Evolutionary conservation across 2,329 filamentous ascomycete species (phyloP).

Genomic region (Claviceps pazoutovae): DNA sequence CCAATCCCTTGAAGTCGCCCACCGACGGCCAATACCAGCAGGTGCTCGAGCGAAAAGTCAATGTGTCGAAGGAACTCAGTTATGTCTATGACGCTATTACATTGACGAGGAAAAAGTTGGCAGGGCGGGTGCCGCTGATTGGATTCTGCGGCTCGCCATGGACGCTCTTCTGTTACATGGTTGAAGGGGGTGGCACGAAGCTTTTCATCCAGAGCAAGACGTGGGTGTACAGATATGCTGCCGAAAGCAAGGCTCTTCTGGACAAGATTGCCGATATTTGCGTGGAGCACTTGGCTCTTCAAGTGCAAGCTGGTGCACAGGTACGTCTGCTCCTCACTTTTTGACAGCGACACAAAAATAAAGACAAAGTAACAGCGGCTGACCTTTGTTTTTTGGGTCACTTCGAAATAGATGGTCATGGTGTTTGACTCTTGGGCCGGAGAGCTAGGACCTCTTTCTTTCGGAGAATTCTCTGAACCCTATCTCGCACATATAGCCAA

Average conservation of each 20-base stretch:
- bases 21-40: conserved; percentile 70
- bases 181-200: conserved; percentile 92
- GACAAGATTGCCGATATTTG: conserved; percentile 90
- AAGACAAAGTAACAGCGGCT: not conserved
- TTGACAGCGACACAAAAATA: not conserved
- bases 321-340: conserved; percentile 24
- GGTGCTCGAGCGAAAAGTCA: conserved; percentile 63
- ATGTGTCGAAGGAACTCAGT: conserved; percentile 70
- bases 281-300: conserved; percentile 83
- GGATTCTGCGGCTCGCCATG: conserved; percentile 96
- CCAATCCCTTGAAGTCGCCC: conserved; percentile 64
- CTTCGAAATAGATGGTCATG: conserved; percentile 56
- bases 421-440: conserved; percentile 98
- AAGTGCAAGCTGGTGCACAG: conserved; percentile 88
- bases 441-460: conserved; percentile 73
- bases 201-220: conserved; percentile 89
- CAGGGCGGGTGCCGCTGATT: conserved; percentile 79
- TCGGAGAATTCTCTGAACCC: conserved; percentile 73
- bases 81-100: conserved; percentile 97
- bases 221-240: conserved; percentile 84
- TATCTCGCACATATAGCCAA: conserved; percentile 75
- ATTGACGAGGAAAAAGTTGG: conserved; percentile 73
- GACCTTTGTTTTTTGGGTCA: not conserved
- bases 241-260: conserved; percentile 66
- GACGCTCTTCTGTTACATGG: conserved; percentile 98